Evolutionary conservation across 2,329 filamentous ascomycete species (phyloP), one percentile per base, ranked within the genome.

Genomic region (Ophiosphaerella korrae): DNA sequence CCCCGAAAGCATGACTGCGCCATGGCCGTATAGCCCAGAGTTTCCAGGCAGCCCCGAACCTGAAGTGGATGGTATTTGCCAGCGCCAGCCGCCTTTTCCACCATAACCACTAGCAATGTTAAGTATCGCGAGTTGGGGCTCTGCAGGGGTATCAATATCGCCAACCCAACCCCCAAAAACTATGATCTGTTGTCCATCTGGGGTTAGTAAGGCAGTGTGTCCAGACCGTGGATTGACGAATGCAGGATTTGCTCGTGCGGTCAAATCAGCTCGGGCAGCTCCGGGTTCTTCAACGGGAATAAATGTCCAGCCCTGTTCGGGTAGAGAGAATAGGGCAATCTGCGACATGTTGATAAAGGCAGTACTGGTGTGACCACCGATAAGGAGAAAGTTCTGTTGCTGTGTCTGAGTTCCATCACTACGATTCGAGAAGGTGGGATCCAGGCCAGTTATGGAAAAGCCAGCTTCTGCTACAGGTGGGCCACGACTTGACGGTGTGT

Each of bases 261-360:
- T 77, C 4, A 89, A 77, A 61, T 89, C 86, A 0, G 82, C 82
- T 45, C 77, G 82, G 2, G 74, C 60, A 6, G 58, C 56, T 4
- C 73, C 64, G 9, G 77, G 74, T 48, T 79, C 76, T 6, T 82
- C 76, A n/a, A 92, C 84, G 1, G 82, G 79, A 23, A 95, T 78
- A 70, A 93, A 97, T 24, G 85, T 88, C 93, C 93, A 97, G 45
- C 84, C 87, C 66, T 92, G 86, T 64, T 95, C 88, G 0, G 93
- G 93, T 6, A 97, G 78, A 46, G 86, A 92, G 80, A 92, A 96
- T 1, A 97, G 78, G 0, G 92, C 93, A 1, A 93, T 84, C 37
- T 91, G 90, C 49, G 90, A 95, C 88, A 96, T 97, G 71, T 97
- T 96, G 75, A 97, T 87, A 68, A 96, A 97, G 0, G 92, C 92